Percentiles rank a stretch among this genome's conserved stretches.
Conservation (phyloP, 2,329 filamentous ascomycete species). For the Colletotrichum cordylinicola region DNA sequence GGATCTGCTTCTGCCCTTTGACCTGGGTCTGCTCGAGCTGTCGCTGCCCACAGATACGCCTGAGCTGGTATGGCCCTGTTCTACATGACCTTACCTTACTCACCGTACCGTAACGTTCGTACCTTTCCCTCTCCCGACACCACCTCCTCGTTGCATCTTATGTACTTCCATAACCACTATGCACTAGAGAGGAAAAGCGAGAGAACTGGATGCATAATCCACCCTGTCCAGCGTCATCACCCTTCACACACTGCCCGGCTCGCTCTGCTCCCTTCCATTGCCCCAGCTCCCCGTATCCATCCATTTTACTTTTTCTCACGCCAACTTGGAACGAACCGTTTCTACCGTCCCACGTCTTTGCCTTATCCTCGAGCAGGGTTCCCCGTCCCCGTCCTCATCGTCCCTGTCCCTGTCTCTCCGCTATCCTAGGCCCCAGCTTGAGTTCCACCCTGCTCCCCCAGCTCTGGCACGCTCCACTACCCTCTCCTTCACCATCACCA, state of each 20-base stretch:
- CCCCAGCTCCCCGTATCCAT: not conserved
- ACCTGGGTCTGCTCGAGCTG: conserved; percentile 2
- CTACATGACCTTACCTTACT: not conserved
- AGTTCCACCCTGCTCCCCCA: not conserved
- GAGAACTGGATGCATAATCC: not conserved
- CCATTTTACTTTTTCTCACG: conserved; percentile 19
- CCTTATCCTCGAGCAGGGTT: conserved; percentile 11
- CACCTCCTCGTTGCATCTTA: not conserved
- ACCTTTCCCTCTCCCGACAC: not conserved
- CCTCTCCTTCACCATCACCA: not conserved
- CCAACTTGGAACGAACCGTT: conserved; percentile 22
- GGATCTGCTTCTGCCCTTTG: not conserved
- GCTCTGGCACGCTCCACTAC: not conserved
- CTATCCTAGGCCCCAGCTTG: not conserved
- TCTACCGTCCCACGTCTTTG: conserved; percentile 20
- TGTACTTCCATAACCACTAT: not conserved
- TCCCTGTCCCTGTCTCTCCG: not conserved
- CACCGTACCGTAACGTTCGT: not conserved
- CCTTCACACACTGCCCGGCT: not conserved
- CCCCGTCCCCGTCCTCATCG: not conserved
- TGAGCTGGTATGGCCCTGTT: not conserved
- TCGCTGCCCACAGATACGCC: conserved; percentile 12
- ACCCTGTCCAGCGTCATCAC: not conserved
- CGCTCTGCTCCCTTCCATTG: conserved; percentile 2
- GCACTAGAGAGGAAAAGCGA: not conserved